Evolutionary conservation across 306 rosid genomes (phyloP).

Genomic region (Lagenaria siceraria): DNA sequence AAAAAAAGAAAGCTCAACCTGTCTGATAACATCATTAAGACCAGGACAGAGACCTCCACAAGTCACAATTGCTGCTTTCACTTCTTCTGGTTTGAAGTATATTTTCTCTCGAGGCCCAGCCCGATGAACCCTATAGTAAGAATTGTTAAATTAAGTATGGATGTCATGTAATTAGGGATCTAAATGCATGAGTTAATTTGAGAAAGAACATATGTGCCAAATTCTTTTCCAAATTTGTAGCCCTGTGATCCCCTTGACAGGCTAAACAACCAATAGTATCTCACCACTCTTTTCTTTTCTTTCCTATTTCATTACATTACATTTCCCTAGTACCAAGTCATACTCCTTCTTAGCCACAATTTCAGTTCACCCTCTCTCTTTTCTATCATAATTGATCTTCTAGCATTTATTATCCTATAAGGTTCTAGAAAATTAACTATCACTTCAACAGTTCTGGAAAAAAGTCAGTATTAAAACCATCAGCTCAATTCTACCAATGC

Average conservation of each 20-base stretch:
- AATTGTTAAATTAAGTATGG: background rate
- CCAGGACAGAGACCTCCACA: conserved; percentile 99
- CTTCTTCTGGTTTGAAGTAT: conserved; percentile 77
- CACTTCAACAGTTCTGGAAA: background rate
- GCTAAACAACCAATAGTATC: background rate
- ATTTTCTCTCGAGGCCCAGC: conserved; percentile 99
- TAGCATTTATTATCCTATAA: background rate
- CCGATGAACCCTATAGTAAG: conserved; percentile 71
- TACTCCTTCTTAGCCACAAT: background rate
- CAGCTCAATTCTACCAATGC: background rate
- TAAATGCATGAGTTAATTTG: background rate
- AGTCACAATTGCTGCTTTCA: conserved; percentile 92
- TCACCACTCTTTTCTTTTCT: background rate
- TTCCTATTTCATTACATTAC: background rate
- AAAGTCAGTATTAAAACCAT: background rate
- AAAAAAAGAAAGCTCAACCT: conserved; percentile 36
- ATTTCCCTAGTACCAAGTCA: background rate
- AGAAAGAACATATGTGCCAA: background rate
- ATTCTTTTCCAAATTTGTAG: background rate
- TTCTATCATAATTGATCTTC: background rate
- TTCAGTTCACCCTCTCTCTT: background rate
- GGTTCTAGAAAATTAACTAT: background rate
- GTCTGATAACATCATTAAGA: conserved; percentile 96
- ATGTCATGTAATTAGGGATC: background rate
- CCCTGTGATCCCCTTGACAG: background rate